Conservation (phyloP, 106 monocot species). For the Amphibolis antarctica region DNA sequence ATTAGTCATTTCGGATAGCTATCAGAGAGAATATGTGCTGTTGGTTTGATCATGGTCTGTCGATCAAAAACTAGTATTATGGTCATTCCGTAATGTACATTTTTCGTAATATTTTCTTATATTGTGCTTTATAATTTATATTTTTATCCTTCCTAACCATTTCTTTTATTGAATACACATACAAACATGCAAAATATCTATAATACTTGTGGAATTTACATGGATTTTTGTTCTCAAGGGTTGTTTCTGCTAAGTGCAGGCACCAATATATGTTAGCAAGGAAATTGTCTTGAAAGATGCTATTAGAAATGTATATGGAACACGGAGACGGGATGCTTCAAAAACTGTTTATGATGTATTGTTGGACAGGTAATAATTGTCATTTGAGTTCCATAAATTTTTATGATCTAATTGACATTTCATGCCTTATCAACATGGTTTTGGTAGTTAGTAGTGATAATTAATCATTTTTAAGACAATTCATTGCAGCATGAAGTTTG, state of each 20-base stretch:
- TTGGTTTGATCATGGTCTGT: too few species aligned
- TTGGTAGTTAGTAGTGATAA: too few species aligned
- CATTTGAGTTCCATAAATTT: neutral
- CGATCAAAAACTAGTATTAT: too few species aligned
- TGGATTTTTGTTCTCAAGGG: neutral
- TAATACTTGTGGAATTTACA: neutral
- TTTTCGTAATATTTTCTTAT: too few species aligned
- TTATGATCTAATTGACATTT: neutral
- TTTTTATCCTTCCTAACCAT: neutral
- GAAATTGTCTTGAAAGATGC: constrained; percentile 52
- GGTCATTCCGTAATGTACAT: too few species aligned
- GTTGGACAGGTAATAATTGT: constrained; percentile 40
- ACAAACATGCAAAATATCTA: too few species aligned
- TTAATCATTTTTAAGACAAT: too few species aligned
- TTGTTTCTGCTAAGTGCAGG: constrained; percentile 20
- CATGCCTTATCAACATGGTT: too few species aligned
- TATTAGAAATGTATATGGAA: constrained; percentile 45
- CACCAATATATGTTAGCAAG: constrained; percentile 59
- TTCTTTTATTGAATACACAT: neutral
- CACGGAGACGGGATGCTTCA: constrained; percentile 28
- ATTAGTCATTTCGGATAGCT: too few species aligned
- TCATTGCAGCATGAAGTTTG: too few species aligned
- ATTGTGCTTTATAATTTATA: neutral
- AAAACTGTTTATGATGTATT: constrained; percentile 46
- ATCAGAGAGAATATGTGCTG: too few species aligned